A percentile compares a stretch with the other conserved stretches of the same genome.
Evolutionary conservation across 129 eudicot species (phyloP).

Genomic region (Gnaphalium uliginosum): DNA sequence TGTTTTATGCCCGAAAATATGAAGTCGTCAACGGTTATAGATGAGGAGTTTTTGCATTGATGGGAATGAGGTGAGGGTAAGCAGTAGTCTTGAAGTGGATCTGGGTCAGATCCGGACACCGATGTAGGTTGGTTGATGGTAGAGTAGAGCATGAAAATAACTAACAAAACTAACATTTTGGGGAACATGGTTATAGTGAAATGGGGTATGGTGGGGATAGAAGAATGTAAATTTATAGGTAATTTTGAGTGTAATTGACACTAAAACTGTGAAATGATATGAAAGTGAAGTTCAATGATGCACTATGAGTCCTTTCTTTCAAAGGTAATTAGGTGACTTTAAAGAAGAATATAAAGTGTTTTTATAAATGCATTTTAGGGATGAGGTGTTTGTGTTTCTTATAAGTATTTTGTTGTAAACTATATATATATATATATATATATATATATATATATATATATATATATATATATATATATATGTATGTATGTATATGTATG

Average conservation of each 20-base stretch:
- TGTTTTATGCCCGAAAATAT: constrained; percentile 65
- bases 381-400: background rate
- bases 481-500: no score
- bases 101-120: constrained; percentile 64
- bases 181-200: constrained; percentile 39
- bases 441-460: no score
- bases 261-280: constrained; percentile 6
- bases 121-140: constrained; percentile 14
- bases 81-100: constrained; percentile 74
- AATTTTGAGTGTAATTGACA: constrained; percentile 17
- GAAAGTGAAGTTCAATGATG: constrained; percentile 25
- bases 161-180: constrained; percentile 26
- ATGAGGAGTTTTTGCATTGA: constrained; percentile 67
- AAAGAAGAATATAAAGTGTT: no score
- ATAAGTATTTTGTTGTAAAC: background rate
- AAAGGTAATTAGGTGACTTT: background rate
- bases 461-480: no score
- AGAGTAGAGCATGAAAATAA: constrained; percentile 34
- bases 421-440: no score
- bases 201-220: constrained; percentile 27
- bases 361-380: background rate
- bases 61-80: constrained; percentile 45
- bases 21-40: constrained; percentile 60
- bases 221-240: constrained; percentile 31
- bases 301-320: background rate